Conservation (phyloP, 2,329 filamentous ascomycete species). For the Colletotrichum sp. region DNA sequence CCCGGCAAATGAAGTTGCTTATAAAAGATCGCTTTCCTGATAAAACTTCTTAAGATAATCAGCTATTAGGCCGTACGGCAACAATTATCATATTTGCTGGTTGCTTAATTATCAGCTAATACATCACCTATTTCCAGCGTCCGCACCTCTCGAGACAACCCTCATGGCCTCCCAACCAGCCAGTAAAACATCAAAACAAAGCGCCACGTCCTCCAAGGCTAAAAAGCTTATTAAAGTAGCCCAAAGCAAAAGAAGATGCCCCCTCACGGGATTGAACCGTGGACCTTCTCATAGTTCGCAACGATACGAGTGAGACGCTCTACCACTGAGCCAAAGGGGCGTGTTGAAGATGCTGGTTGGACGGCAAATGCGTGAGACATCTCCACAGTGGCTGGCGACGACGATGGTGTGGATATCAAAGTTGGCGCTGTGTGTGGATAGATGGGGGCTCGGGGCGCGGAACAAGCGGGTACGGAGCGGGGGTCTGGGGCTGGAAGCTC, state of each 20-base stretch:
- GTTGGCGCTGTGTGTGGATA: background rate
- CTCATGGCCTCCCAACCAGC: background rate
- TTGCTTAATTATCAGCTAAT: background rate
- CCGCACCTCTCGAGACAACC: background rate
- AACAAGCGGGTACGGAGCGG: background rate
- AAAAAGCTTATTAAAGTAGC: background rate
- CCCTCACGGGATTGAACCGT: conserved; percentile 21
- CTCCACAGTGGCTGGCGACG: background rate
- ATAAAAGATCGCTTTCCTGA: background rate
- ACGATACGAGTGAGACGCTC: conserved; percentile 18
- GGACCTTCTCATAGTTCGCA: conserved; percentile 12
- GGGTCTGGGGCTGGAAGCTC: background rate
- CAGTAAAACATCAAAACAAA: background rate
- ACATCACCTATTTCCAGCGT: fast-evolving
- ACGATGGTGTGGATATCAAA: background rate
- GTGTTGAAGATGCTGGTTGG: background rate
- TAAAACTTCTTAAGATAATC: background rate
- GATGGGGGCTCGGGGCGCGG: background rate
- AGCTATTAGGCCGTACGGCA: background rate
- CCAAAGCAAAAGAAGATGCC: background rate
- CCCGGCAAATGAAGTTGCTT: too few relatives aligned
- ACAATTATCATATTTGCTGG: background rate
- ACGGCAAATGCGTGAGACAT: background rate
- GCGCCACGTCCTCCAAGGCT: background rate
- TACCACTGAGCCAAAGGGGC: conserved; percentile 21